A percentile compares a stretch with the other conserved stretches of the same genome.
These are phyloP conservation scores for Scalesia atractyloides DNA, from an alignment of 129 eudicot genomes.

Conservation along the genomic window DNA sequence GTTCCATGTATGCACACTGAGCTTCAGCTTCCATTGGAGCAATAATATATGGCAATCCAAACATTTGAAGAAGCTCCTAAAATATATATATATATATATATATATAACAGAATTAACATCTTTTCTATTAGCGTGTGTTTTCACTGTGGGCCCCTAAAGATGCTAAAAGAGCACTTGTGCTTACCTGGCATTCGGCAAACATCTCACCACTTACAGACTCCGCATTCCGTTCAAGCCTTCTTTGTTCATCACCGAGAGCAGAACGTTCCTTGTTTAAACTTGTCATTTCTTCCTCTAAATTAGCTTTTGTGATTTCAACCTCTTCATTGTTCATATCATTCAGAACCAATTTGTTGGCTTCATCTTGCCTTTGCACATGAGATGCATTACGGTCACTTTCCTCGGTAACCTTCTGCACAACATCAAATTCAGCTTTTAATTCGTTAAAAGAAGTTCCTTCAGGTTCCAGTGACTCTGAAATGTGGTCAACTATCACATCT, in stretches of 20 bases:
- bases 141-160: slow-evolving; percentile 5
- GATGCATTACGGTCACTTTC: slow-evolving; percentile 25
- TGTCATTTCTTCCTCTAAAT: slow-evolving; percentile 69
- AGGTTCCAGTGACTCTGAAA: slow-evolving; percentile 16
- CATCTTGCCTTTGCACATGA: slow-evolving; percentile 28
- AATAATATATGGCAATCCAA: slow-evolving; percentile 95
- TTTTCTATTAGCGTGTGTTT: neutral
- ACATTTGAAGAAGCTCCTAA: slow-evolving; percentile 97
- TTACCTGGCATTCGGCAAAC: slow-evolving; percentile 97
- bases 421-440: slow-evolving; percentile 19
- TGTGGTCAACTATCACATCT: slow-evolving; percentile 24
- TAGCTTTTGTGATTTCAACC: slow-evolving; percentile 43
- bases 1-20: slow-evolving; percentile 97
- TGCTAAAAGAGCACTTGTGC: slow-evolving; percentile 19
- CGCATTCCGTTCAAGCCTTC: slow-evolving; percentile 88
- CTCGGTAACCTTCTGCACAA: slow-evolving; percentile 27
- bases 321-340: slow-evolving; percentile 35
- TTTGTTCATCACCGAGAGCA: slow-evolving; percentile 70
- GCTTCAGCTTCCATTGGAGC: slow-evolving; percentile 99
- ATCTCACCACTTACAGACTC: slow-evolving; percentile 90
- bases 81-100: slow-evolving; percentile 32
- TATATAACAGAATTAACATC: neutral
- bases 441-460: slow-evolving; percentile 29
- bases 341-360: slow-evolving; percentile 22
- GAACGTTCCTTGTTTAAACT: slow-evolving; percentile 54